These are phyloP conservation scores for Candida freyschussii DNA, from an alignment of 1,139 yeast genomes.

Conservation along the genomic window DNA sequence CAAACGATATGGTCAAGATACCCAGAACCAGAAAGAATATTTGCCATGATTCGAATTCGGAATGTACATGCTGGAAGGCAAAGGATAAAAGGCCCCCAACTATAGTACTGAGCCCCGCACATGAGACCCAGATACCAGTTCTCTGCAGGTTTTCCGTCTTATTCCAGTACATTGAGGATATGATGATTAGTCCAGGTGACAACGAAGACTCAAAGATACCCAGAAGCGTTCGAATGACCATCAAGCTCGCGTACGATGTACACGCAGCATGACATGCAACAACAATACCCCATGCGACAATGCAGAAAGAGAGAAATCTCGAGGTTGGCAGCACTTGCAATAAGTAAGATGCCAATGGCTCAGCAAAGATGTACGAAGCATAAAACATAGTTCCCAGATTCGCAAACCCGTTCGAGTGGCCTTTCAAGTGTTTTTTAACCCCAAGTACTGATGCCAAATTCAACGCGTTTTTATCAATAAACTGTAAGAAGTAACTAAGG, in stretches of 20 bases:
- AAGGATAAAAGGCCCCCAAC: slow-evolving; percentile 46
- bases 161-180: slow-evolving; percentile 46
- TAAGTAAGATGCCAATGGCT: slow-evolving; percentile 44
- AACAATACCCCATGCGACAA: slow-evolving; percentile 44
- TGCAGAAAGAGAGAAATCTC: slow-evolving; percentile 38
- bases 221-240: slow-evolving; percentile 41
- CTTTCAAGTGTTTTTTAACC: slow-evolving; percentile 36
- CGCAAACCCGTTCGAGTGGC: slow-evolving; percentile 34
- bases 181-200: slow-evolving; percentile 48
- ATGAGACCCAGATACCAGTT: slow-evolving; percentile 44
- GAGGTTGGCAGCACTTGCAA: slow-evolving; percentile 47
- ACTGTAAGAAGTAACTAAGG: slow-evolving; percentile 44
- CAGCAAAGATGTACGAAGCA: slow-evolving; percentile 50
- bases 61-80: slow-evolving; percentile 32
- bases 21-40: slow-evolving; percentile 43
- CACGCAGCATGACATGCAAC: slow-evolving; percentile 43
- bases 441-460: slow-evolving; percentile 52
- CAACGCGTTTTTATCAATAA: slow-evolving; percentile 44
- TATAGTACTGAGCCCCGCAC: slow-evolving; percentile 44
- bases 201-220: slow-evolving; percentile 49
- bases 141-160: slow-evolving; percentile 42
- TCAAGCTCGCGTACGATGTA: slow-evolving; percentile 38
- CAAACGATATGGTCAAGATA: slow-evolving; percentile 41
- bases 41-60: slow-evolving; percentile 36
- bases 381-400: slow-evolving; percentile 61